Evolutionary conservation across 2,329 filamentous ascomycete genomes (phyloP), one percentile per base, ranked within the genome.

Genomic region (Neocucurbitaria cava): DNA sequence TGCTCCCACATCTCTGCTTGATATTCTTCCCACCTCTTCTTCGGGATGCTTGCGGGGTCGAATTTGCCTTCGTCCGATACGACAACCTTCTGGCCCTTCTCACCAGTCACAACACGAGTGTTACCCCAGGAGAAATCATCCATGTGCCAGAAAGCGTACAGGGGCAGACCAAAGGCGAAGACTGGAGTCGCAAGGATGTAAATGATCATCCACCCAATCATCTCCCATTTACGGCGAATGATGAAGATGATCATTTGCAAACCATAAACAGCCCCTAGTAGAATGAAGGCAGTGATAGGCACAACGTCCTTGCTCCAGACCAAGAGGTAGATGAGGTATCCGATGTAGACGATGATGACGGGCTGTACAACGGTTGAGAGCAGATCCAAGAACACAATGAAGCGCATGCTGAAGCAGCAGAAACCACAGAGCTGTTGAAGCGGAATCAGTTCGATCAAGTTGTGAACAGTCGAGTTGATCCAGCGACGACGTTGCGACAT

Each of bases 41-140:
- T 91, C 18, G 95, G 95, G 64, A 99, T 98, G 33, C 88, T 91
- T 42, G 85, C 83, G 13, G 95, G 94, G 72, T 99, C 95, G 72
- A 98, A 99, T 77, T 96, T 97, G 81, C 95, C 95, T 79, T 99
- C 95, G 75, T 99, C 95, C 1, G 92, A 91, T 63, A 99, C 89
- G 66, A 99, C 87, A 58, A 98, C 82, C 82, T 97, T 94, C 75
- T 92, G 89, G 61, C 95, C 95, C 76, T 89, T 89, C 75, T 99
- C 95, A 74, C 95, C 95, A 7, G 91, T 95, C 61, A 99, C 92
- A 53, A 99, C 87, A 87, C 95, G 94, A 36, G 95, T 99, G 78
- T 97, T 99, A 78, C 95, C 95, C 95, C 95, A 99, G 69, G 90
- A 91, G 85, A 99, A 99, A 79, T 99, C 95, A 77, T 99, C 95